These are phyloP conservation scores for Kandelia obovata DNA, from an alignment of 345 rosid genomes.

Conservation along the genomic window DNA sequence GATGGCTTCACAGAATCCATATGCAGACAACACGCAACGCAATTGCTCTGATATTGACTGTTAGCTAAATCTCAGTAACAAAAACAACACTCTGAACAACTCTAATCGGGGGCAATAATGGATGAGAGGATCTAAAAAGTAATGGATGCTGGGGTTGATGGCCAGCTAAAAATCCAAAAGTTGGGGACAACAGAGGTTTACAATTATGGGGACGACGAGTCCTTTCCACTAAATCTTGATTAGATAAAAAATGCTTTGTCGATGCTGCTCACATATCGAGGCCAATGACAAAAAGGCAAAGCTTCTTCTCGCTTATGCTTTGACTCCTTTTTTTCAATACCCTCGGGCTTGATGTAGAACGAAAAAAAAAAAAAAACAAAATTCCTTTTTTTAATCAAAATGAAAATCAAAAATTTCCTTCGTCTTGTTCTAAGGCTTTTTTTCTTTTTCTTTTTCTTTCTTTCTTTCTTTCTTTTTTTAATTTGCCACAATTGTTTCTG, in stretches of 20 bases:
- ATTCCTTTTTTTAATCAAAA: no score
- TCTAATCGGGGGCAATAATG: background rate
- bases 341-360: slow-evolving; percentile 6
- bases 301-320: slow-evolving; percentile 28
- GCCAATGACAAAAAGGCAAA: slow-evolving; percentile 30
- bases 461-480: no score
- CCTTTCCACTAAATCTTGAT: slow-evolving; percentile 16
- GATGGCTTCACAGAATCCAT: slow-evolving; percentile 76
- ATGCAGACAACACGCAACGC: slow-evolving; percentile 18
- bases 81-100: no score
- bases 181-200: slow-evolving; percentile 7
- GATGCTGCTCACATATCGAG: slow-evolving; percentile 33
- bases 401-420: no score
- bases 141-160: background rate
- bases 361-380: no score
- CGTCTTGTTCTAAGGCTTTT: no score
- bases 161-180: background rate
- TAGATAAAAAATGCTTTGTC: slow-evolving; percentile 34
- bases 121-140: slow-evolving; percentile 1
- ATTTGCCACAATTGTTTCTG: no score
- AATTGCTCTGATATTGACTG: no score
- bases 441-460: no score
- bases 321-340: slow-evolving; percentile 3
- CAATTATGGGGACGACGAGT: slow-evolving; percentile 22
- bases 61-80: no score